Evolutionary conservation across 441 rosid genomes (phyloP), one percentile per base, ranked within the genome.

Genomic region (Arabidopsis lyrata): DNA sequence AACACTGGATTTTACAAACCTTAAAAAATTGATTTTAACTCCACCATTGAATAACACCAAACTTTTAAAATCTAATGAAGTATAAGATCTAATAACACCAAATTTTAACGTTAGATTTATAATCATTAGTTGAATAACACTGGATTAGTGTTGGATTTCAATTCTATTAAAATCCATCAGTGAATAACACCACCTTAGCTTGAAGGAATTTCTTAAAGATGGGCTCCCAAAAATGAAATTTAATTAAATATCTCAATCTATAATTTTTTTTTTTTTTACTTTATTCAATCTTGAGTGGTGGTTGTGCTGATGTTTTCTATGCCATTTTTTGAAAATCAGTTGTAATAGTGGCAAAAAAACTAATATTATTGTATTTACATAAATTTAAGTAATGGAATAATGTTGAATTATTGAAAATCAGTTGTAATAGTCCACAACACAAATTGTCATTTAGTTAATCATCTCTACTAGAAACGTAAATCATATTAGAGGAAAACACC

Each of bases 401-500:
- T 8, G 22, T 16, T 47, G 22, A 8, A 15, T 47, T 47, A 8
- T 47, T 47, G 52, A 16, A 16, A 47, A 47, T 45, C 3, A 47
- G 52, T 47, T 47, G 52, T 47, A 44, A 41, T 12, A 41, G 45
- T 13, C 45, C 45, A 6, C 41, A 38, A 12, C 45, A 4, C 8
- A 6, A 38, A 10, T 38, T 10, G 42, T 38, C 42, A 38, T 10
- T 38, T 38, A 41, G n/a, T 12, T 1, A 5, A 15, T 15, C 50
- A 47, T 47, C 52, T 42, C 15, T n/a, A n/a, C 6, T 16, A 16
- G 16, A 60, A 50, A 71, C 18, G 9, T n/a, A 49, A 49, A 62
- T 59, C 50, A 70, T 38, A 72, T 8, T 6, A 42, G 54, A 7
- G 45, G 59, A 49, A 50, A 61, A 50, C 50, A 38, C 34, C 5